Percentiles rank a stretch among this genome's conserved stretches.
phyloP scores from a whole-genome alignment of 2,329 filamentous ascomycete species.

The Stemphylium vesicarium region DNA sequence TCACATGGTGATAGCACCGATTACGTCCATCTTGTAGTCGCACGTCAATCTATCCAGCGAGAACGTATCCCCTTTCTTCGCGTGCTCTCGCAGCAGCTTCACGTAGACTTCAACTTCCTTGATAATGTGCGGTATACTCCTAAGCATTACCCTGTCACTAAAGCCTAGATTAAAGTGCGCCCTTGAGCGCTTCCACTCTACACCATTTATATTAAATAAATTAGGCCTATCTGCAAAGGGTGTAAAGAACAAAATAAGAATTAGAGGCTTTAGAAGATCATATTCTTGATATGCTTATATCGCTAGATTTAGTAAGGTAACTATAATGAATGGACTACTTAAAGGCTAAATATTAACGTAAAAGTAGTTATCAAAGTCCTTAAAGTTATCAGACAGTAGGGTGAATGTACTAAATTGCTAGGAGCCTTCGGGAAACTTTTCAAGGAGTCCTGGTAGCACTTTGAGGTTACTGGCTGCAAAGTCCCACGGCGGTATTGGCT shows the following conservation, averaged over 20 bases:
- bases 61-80: conserved; percentile 3
- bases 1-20: conserved; percentile 5
- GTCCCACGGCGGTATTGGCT: conserved; percentile 24
- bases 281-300: conserved; percentile 8
- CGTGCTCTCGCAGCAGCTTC: conserved; percentile 1
- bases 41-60: conserved; percentile 6
- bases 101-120: conserved; percentile 7
- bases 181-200: conserved; percentile 38
- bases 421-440: conserved; percentile 15
- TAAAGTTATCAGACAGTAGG: conserved; percentile 9
- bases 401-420: conserved; percentile 16
- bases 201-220: conserved; percentile 21
- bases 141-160: conserved; percentile 54
- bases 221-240: conserved; percentile 20
- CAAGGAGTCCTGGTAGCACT: conserved; percentile 1
- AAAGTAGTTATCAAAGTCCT: conserved; percentile 3
- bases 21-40: conserved; percentile 14
- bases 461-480: conserved; percentile 15
- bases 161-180: conserved; percentile 26
- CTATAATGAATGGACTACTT: conserved; percentile 15
- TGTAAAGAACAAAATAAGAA: conserved; percentile 11
- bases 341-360: conserved; percentile 30
- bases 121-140: conserved; percentile 15
- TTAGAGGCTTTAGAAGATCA: conserved; percentile 16
- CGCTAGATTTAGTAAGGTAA: conserved; percentile 14